Conservation (phyloP, 1,284 basidiomycete species). For the Boletellus dicymbophilus region DNA sequence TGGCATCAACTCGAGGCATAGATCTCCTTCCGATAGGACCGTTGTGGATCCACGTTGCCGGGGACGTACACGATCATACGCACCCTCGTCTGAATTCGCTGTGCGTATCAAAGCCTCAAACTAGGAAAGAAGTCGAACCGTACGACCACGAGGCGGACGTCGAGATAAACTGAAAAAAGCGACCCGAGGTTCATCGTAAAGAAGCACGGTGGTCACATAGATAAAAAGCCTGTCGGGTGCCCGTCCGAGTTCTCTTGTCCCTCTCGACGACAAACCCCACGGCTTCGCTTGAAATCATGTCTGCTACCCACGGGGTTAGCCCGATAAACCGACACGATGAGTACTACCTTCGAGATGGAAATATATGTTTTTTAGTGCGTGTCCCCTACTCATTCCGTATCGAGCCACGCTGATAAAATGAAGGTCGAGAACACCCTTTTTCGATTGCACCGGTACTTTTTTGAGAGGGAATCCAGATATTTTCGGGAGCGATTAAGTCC, state of each 20-base stretch:
- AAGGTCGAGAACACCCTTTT: constrained; percentile 55
- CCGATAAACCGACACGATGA: not conserved
- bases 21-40: constrained; percentile 22
- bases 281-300: constrained; percentile 2
- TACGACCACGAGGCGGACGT: constrained; percentile 8
- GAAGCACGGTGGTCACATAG: constrained; percentile 6
- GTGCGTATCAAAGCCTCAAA: not conserved
- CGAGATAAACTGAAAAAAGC: constrained; percentile 14
- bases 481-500: constrained; percentile 41
- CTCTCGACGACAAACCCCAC: not conserved
- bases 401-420: not conserved
- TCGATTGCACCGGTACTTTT: constrained; percentile 64
- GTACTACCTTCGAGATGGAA: constrained; percentile 23
- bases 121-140: constrained; percentile 4
- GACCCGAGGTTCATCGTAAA: not conserved
- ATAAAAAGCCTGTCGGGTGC: constrained; percentile 17
- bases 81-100: not conserved
- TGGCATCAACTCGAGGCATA: not conserved
- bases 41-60: constrained; percentile 27
- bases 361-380: constrained; percentile 23
- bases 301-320: not conserved
- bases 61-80: constrained; percentile 7
- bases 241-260: not conserved
- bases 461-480: constrained; percentile 59
- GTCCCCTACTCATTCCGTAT: not conserved